A percentile compares a stretch with the other conserved stretches of the same genome.
These are phyloP conservation scores for Rhazya stricta DNA, from an alignment of 257 asterid species.

Conservation along the genomic window DNA sequence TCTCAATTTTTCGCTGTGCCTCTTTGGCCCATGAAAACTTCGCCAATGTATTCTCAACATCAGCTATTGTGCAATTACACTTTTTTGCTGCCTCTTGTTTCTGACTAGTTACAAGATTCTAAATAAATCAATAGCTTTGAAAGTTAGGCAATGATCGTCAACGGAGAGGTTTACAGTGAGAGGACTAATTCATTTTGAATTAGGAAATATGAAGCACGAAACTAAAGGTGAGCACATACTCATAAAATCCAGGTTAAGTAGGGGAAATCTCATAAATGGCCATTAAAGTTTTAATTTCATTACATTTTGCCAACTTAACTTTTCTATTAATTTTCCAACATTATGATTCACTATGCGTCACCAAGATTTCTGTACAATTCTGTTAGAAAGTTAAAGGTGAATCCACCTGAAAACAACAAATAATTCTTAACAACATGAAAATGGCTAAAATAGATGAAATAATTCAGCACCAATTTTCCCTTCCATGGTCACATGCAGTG, in stretches of 20 bases:
- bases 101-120: slow-evolving; percentile 57
- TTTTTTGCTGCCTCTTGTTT: slow-evolving; percentile 70
- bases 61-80: slow-evolving; percentile 69
- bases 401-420: background rate
- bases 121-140: slow-evolving; percentile 11
- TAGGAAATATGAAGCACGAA: background rate
- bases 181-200: background rate
- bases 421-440: background rate
- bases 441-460: background rate
- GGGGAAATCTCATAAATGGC: background rate
- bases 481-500: background rate
- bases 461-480: background rate
- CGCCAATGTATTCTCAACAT: slow-evolving; percentile 62
- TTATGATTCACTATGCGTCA: background rate
- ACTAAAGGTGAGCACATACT: background rate
- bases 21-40: slow-evolving; percentile 88
- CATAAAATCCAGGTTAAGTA: background rate
- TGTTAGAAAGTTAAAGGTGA: background rate
- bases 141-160: background rate
- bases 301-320: background rate
- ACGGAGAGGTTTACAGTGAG: background rate
- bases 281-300: background rate
- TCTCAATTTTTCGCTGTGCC: slow-evolving; percentile 64
- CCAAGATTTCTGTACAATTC: background rate
- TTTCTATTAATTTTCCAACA: background rate